Base-by-base conservation (phyloP, 148 eudicot species). In the Rhododendron vialii region DNA sequence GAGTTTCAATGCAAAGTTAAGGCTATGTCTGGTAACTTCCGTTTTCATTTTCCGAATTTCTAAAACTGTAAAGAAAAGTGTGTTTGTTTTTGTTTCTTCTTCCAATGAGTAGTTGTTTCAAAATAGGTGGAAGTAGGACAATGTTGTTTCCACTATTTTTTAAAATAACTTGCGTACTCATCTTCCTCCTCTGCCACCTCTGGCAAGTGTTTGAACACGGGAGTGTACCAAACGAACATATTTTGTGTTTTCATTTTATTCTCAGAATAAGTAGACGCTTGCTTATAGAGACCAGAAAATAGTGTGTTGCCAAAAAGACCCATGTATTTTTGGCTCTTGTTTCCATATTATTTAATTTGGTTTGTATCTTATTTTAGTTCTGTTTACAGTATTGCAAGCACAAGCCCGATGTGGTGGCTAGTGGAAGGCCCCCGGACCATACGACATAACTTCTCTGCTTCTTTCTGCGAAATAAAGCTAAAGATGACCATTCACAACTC, bases 401-500 rank as follows among this genome's bases (percentile, higher is more conserved):
- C 47, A 55, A 81, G 69, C 83, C 83, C 47, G 11, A 55, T 81
- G 18, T 53, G 83, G 83, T 81, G 83, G 83, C n/a, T 55, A 81
- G 17, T 81, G 24, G 92, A 81, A 35, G 83, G 83, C 45, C 83
- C 83, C n/a, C 43, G 88, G 81, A 91, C 88, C 24, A 79, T 95
- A 61, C 89, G 89, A 83, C 96, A 94, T 69, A 88, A 95, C 87
- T 97, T 97, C 80, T 74, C 88, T 9, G 80, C 80, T 43, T 87
- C 92, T 71, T 89, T 94, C 87, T 94, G 98, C 82, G 96, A 93
- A 87, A 90, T 93, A 85, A 93, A 92, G 47, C 88, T 97, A 78
- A 94, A 73, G 87, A 87, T 97, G 88, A 90, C 90, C 82, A 84
- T 97, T 84, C 90, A 91, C 94, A 97, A 97, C 89, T 88, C 98